phyloP scores from a whole-genome alignment of 768 basidiomycete genomes.

The Macrolepiota dolichaula region DNA sequence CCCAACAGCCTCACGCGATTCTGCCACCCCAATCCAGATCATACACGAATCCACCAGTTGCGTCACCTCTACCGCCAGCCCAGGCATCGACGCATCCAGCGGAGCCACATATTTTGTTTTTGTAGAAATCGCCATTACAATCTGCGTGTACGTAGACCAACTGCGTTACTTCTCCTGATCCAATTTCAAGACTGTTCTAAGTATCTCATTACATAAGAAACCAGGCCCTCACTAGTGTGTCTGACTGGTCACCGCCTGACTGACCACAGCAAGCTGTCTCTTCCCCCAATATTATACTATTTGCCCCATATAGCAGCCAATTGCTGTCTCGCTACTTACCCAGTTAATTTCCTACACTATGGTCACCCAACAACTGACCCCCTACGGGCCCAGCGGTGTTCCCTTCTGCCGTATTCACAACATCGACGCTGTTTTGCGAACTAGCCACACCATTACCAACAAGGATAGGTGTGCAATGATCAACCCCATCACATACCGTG shows the following conservation, averaged over 20 bases:
- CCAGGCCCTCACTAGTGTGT: background rate
- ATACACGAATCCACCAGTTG: slow-evolving; percentile 71
- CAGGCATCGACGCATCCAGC: slow-evolving; percentile 47
- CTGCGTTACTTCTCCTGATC: background rate
- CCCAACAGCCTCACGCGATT: slow-evolving; percentile 41
- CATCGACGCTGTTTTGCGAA: slow-evolving; percentile 8
- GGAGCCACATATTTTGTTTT: slow-evolving; percentile 47
- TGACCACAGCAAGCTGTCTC: too few relatives aligned
- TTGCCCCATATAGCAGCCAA: background rate
- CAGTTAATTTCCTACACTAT: background rate
- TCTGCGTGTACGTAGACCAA: slow-evolving; percentile 5
- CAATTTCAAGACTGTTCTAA: background rate
- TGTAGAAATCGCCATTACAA: slow-evolving; percentile 33
- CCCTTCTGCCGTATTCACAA: slow-evolving; percentile 28
- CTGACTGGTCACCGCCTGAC: too few relatives aligned
- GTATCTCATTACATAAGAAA: slow-evolving; percentile 13
- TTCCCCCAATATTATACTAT: too few relatives aligned
- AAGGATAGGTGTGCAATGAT: slow-evolving; percentile 28
- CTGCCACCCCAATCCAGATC: slow-evolving; percentile 75
- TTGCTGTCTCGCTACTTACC: background rate
- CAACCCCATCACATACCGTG: background rate
- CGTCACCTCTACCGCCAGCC: slow-evolving; percentile 65
- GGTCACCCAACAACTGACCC: slow-evolving; percentile 15
- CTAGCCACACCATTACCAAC: slow-evolving; percentile 28
- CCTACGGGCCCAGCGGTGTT: slow-evolving; percentile 23